Evolutionary conservation across 345 rosid species (phyloP).

Genomic region (Populus ilicifolia): DNA sequence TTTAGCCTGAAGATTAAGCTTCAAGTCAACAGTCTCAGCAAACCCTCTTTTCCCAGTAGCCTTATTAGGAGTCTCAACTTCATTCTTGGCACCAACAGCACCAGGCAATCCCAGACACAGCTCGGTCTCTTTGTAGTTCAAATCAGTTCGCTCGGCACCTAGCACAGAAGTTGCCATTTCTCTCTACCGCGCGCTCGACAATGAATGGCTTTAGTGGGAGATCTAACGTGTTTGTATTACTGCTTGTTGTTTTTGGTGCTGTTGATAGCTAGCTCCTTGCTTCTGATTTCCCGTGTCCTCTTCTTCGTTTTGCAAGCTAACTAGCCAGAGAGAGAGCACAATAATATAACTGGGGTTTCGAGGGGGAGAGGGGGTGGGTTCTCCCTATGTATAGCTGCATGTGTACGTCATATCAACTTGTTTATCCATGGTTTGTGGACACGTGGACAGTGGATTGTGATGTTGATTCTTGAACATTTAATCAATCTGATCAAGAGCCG

Average conservation of each 20-base stretch:
- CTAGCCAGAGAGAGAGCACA: conserved; percentile 23
- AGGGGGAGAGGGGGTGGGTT: not conserved
- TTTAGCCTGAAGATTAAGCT: conserved; percentile 55
- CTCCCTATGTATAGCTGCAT: conserved; percentile 27
- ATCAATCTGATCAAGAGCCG: conserved; percentile 1
- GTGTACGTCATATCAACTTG: conserved; percentile 34
- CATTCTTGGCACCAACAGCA: conserved; percentile 34
- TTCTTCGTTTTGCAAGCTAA: conserved; percentile 11
- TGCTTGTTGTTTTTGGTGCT: conserved; percentile 7
- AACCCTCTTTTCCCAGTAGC: conserved; percentile 65
- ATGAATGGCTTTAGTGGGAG: not conserved
- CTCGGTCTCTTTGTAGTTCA: conserved; percentile 63
- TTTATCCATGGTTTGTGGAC: conserved; percentile 14
- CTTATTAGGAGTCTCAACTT: conserved; percentile 31
- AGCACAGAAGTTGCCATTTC: conserved; percentile 27
- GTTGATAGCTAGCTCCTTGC: conserved; percentile 9
- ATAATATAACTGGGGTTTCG: conserved; percentile 32
- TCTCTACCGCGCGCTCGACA: conserved; percentile 16
- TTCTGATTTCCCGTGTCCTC: conserved; percentile 5
- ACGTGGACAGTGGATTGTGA: conserved; percentile 27
- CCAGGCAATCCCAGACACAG: conserved; percentile 74
- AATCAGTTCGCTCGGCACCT: conserved; percentile 18
- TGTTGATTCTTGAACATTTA: conserved; percentile 22
- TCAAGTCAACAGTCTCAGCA: conserved; percentile 67
- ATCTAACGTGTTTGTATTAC: not conserved